phyloP scores from a whole-genome alignment of 1,284 basidiomycete species.

The Grifola frondosa region DNA sequence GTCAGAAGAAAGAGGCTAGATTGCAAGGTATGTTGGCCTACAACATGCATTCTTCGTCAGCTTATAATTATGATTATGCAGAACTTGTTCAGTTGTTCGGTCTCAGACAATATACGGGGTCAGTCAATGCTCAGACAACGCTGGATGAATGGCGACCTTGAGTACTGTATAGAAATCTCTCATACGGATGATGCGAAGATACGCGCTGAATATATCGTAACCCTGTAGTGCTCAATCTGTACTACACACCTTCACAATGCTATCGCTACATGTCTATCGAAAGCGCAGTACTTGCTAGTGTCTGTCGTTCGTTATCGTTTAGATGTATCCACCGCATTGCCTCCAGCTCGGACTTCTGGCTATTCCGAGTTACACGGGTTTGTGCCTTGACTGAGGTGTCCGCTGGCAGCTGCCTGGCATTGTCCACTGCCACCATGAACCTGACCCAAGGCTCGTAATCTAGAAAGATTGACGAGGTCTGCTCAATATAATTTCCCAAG shows the following conservation, averaged over 20 bases:
- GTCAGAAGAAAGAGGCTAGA: constrained; percentile 72
- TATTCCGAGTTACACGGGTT: constrained; percentile 16
- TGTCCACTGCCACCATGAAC: constrained; percentile 12
- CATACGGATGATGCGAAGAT: too few species aligned
- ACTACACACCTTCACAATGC: too few species aligned
- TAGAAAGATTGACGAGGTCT: constrained; percentile 14
- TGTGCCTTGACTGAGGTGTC: too few species aligned
- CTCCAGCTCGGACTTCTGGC: constrained; percentile 8
- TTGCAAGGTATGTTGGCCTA: constrained; percentile 50
- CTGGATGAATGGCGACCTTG: constrained; percentile 20
- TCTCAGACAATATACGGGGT: constrained; percentile 10
- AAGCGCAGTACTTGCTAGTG: constrained; percentile 12
- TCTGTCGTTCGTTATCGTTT: constrained; percentile 7
- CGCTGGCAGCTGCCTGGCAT: constrained; percentile 5
- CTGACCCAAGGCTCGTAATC: constrained; percentile 20
- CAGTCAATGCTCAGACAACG: constrained; percentile 16
- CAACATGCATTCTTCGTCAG: too few species aligned
- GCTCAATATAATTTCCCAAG: too few species aligned
- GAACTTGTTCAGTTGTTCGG: constrained; percentile 24
- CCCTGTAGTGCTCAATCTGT: too few species aligned
- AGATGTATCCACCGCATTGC: constrained; percentile 6
- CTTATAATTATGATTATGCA: constrained; percentile 1
- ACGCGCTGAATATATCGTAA: too few species aligned
- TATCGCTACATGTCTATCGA: background rate
- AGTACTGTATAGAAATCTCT: background rate